Evolutionary conservation across 2,329 filamentous ascomycete genomes (phyloP).

Genomic region (Chrysosporium queenslandicum): DNA sequence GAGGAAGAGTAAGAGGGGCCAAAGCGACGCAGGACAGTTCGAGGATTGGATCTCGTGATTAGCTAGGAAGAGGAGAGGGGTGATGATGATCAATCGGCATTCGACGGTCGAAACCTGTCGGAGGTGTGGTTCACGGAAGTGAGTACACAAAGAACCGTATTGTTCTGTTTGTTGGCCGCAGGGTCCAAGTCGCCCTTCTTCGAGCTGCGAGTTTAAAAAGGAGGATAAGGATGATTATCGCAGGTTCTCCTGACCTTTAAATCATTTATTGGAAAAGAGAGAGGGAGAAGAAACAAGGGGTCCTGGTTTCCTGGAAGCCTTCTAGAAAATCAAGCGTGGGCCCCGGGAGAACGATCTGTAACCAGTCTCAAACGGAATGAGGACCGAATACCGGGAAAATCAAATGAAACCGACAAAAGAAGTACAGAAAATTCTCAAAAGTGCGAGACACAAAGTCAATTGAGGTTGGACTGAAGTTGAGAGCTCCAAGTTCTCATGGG

Average conservation of each 20-base stretch:
- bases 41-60: not conserved
- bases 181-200: not conserved
- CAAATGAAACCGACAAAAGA: not conserved
- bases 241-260: not conserved
- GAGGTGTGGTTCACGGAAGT: not conserved
- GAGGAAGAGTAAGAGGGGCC: not conserved
- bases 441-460: not conserved
- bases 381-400: not conserved
- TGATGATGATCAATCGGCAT: not conserved
- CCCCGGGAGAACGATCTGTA: not conserved
- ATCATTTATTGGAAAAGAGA: not conserved
- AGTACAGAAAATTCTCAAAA: not conserved
- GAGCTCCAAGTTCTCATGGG: not conserved
- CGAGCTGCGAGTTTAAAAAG: not conserved
- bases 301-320: slow-evolving; percentile 2
- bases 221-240: not conserved
- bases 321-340: slow-evolving; percentile 5
- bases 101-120: not conserved
- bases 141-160: not conserved
- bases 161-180: not conserved
- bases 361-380: slow-evolving; percentile 3
- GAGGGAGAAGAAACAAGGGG: slow-evolving; percentile 1
- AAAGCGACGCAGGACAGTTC: not conserved
- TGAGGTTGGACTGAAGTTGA: not conserved
- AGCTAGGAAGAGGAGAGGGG: not conserved